Conservation (phyloP, 129 eudicot genomes). For the Tagetes patula region DNA sequence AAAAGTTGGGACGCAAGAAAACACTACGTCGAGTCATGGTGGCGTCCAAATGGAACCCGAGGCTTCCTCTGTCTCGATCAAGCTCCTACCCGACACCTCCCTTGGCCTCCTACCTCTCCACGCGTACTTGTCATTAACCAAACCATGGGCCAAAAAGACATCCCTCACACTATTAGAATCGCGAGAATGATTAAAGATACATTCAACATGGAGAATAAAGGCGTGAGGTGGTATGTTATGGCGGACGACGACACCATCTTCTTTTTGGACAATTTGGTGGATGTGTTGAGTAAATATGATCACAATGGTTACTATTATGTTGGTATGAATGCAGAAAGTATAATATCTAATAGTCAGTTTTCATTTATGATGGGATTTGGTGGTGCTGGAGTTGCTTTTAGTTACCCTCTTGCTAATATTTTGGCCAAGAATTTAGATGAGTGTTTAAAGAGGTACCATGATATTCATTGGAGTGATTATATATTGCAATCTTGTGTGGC, state of each 20-base stretch:
- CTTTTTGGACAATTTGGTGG: constrained; percentile 52
- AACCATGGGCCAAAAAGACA: constrained; percentile 18
- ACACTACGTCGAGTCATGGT: constrained; percentile 59
- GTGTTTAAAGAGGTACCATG: constrained; percentile 55
- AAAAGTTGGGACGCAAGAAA: constrained; percentile 42
- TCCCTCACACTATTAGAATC: constrained; percentile 46
- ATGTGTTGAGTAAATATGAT: constrained; percentile 55
- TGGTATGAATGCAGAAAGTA: constrained; percentile 61
- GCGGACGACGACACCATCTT: constrained; percentile 75
- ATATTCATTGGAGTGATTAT: constrained; percentile 49
- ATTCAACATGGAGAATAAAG: constrained; percentile 33
- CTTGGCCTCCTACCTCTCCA: constrained; percentile 58
- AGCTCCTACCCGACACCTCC: constrained; percentile 46
- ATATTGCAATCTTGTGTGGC: constrained; percentile 67
- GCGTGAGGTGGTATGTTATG: constrained; percentile 67
- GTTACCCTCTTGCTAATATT: constrained; percentile 68
- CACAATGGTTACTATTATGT: constrained; percentile 53
- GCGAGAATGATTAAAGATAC: constrained; percentile 40
- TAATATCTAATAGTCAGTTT: constrained; percentile 29
- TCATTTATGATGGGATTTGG: constrained; percentile 74
- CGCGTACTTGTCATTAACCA: constrained; percentile 42
- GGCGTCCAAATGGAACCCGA: constrained; percentile 58
- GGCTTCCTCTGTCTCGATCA: constrained; percentile 53
- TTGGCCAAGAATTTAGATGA: constrained; percentile 56
- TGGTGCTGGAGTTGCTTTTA: constrained; percentile 78